Evolutionary conservation across 441 rosid species (phyloP).

Genomic region (Gossypium gossypioides): DNA sequence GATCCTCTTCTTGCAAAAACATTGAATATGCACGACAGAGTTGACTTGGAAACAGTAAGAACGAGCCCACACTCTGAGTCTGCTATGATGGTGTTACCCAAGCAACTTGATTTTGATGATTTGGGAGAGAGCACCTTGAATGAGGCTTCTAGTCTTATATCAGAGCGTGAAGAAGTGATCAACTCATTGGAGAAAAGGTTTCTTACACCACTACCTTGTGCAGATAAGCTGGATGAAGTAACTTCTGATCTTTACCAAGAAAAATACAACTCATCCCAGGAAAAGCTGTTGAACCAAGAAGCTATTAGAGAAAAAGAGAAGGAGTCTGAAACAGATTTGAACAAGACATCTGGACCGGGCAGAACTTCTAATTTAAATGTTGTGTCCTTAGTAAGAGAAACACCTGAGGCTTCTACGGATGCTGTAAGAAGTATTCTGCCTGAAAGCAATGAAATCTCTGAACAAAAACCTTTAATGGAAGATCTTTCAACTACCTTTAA

Average conservation of each 20-base stretch:
- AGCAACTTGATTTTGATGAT: slow-evolving; percentile 42
- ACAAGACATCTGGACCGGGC: slow-evolving; percentile 19
- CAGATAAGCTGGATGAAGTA: slow-evolving; percentile 19
- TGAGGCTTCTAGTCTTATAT: slow-evolving; percentile 21
- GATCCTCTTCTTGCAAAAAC: neutral
- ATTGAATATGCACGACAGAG: slow-evolving; percentile 8
- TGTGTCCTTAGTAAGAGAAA: slow-evolving; percentile 9
- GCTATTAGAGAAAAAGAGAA: slow-evolving; percentile 21
- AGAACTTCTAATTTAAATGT: slow-evolving; percentile 19
- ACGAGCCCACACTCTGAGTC: slow-evolving; percentile 22
- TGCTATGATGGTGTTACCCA: slow-evolving; percentile 29
- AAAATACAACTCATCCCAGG: slow-evolving; percentile 14
- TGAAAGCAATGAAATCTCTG: slow-evolving; percentile 13
- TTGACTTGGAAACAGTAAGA: slow-evolving; percentile 19
- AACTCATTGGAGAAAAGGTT: slow-evolving; percentile 17
- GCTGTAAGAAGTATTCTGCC: neutral
- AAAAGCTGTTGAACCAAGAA: slow-evolving; percentile 20
- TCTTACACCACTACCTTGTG: slow-evolving; percentile 17
- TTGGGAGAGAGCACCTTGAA: slow-evolving; percentile 22
- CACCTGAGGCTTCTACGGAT: slow-evolving; percentile 13
- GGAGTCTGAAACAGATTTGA: slow-evolving; percentile 23
- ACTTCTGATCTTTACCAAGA: slow-evolving; percentile 23
- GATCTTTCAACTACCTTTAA: slow-evolving; percentile 9
- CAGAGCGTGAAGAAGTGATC: slow-evolving; percentile 20
- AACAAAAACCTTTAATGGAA: slow-evolving; percentile 1